Evolutionary conservation across 2,329 filamentous ascomycete species (phyloP).

Genomic region (Calonectria pseudoturangicola): DNA sequence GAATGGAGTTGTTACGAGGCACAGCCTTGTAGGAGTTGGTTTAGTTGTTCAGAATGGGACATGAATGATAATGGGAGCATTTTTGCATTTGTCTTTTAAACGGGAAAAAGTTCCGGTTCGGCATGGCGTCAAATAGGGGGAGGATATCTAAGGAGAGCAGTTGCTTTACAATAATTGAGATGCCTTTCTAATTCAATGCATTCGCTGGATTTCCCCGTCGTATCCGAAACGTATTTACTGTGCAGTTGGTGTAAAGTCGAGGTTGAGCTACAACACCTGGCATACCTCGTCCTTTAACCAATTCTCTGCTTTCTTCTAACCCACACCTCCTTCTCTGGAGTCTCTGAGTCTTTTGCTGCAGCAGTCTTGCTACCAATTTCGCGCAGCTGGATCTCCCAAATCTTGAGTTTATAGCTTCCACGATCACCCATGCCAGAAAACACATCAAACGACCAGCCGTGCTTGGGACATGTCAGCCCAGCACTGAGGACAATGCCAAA

Average conservation of each 20-base stretch:
- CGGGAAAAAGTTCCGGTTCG: constrained; percentile 3
- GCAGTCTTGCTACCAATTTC: constrained; percentile 19
- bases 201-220: background rate
- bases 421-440: constrained; percentile 78
- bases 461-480: constrained; percentile 80
- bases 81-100: background rate
- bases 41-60: constrained; percentile 6
- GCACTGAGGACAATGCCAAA: constrained; percentile 79
- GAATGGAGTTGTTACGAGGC: background rate
- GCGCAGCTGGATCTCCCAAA: constrained; percentile 79
- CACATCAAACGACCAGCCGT: constrained; percentile 83
- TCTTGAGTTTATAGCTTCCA: constrained; percentile 75
- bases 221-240: too few species aligned
- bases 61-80: constrained; percentile 24
- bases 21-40: background rate
- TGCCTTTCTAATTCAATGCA: background rate
- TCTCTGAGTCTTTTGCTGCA: constrained; percentile 1
- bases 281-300: constrained; percentile 39
- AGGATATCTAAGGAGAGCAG: background rate
- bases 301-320: constrained; percentile 65
- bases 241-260: too few species aligned
- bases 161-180: background rate
- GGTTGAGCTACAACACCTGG: too few species aligned
- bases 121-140: constrained; percentile 8
- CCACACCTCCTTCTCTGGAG: constrained; percentile 62